These are phyloP conservation scores for Penicillium sp. DNA, from an alignment of 2,329 filamentous ascomycete species.

Conservation along the genomic window DNA sequence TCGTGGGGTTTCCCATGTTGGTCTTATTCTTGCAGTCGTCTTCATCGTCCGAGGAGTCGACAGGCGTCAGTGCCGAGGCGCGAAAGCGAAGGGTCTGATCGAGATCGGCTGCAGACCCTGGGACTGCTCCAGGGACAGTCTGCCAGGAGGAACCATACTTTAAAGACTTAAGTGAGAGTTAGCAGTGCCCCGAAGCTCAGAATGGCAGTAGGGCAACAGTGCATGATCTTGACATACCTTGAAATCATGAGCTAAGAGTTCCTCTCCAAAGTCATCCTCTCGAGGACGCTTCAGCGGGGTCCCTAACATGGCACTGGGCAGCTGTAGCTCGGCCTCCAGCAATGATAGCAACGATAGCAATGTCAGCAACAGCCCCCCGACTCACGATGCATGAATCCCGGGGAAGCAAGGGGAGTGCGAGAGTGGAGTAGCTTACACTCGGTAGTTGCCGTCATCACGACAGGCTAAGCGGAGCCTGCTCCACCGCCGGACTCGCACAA, in stretches of 20 bases:
- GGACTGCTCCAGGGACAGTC: constrained; percentile 15
- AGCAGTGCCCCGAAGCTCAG: background rate
- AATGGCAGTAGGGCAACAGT: background rate
- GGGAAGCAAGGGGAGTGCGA: constrained; percentile 4
- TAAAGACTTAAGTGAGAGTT: constrained; percentile 11
- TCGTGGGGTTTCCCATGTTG: constrained; percentile 20
- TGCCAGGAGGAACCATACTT: constrained; percentile 25
- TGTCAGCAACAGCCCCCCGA: background rate
- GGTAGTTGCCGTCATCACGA: constrained; percentile 9
- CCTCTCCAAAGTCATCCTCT: constrained; percentile 2
- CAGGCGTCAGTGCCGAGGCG: constrained; percentile 31
- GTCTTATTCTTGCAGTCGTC: constrained; percentile 16
- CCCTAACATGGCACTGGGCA: background rate
- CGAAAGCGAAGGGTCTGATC: constrained; percentile 15
- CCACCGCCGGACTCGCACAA: background rate
- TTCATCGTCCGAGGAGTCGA: constrained; percentile 37
- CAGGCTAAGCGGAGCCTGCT: background rate
- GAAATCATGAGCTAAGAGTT: background rate
- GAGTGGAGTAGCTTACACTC: constrained; percentile 5
- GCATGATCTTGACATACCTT: constrained; percentile 2
- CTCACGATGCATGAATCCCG: background rate
- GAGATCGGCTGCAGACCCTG: constrained; percentile 22
- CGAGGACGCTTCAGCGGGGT: constrained; percentile 6
- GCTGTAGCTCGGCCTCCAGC: no score
- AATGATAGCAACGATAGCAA: no score